Evolutionary conservation across 305 asterid genomes (phyloP), one percentile per base, ranked within the genome.

Genomic region (Plantago coronopus): DNA sequence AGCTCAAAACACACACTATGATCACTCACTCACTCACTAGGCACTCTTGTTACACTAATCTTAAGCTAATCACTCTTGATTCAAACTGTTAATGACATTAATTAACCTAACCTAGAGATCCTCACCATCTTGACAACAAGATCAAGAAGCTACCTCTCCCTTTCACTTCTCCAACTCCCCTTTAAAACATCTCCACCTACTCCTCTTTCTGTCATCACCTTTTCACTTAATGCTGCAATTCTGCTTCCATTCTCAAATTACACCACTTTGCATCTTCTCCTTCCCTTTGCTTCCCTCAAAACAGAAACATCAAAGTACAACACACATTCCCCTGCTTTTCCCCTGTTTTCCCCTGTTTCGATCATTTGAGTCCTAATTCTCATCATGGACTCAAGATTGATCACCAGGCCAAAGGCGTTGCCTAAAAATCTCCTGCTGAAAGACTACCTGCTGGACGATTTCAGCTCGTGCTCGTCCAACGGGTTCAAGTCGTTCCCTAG

Each of bases 401-500:
- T 72, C 18, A 53, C 10, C 22, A 72, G 51, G 48, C 34, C 77
- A 1, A 74, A 68, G 67, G 61, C 57, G 21, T 29, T 60, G 29
- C 57, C 76, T 15, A 78, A 79, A 17, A 79, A 83, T 1, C 59
- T 78, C 78, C 46, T 80, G 79, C 78, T 93, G 1, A 89, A 85
- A 48, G 99, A 93, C 73, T 78, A 80, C 67, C 71, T 93, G 60
- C 48, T 85, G 55, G 99, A 93, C 42, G 99, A 93, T 45, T 38
- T 89, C 72, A 85, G 95, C 69, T 93, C 99, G 0, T 89, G 97
- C 57, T 93, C 99, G 13, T 93, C 99, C 44, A 89, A 58, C 69
- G 97, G 99, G 9, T 93, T 93, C 76, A 78, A 78, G 66, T 83
- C 97, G 1, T 85, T 78, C 67, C 96, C 99, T 2, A 76, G 99